Percentiles rank a stretch among this genome's conserved stretches.
phyloP scores from a whole-genome alignment of 495 filamentous ascomycete species.

The Lepidopterella palustris region DNA sequence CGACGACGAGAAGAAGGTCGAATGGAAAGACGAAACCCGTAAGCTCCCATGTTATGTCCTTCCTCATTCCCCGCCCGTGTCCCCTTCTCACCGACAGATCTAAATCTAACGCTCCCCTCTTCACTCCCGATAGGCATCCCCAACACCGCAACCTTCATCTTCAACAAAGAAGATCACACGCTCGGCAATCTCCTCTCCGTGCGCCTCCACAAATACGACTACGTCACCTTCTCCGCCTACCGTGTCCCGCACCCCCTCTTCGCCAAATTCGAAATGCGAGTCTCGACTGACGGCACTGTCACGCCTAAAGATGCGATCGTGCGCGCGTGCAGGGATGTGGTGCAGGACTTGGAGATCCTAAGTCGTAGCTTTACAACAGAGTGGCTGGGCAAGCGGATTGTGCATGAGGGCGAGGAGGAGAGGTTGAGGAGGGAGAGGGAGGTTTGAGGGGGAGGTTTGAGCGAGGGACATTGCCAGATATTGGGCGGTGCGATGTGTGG shows the following conservation, averaged over 20 bases:
- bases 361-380: conserved; percentile 91
- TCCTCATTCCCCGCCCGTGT: not conserved
- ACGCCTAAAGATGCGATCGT: conserved; percentile 84
- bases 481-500: too few relatives aligned
- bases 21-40: conserved; percentile 80
- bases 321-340: conserved; percentile 66
- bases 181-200: conserved; percentile 81
- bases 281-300: conserved; percentile 85
- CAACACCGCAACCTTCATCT: conserved; percentile 79
- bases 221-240: conserved; percentile 84
- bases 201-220: conserved; percentile 67
- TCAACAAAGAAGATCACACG: conserved; percentile 97
- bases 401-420: conserved; percentile 23
- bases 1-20: conserved; percentile 88
- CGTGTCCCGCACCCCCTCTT: conserved; percentile 77
- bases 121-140: conserved; percentile 56
- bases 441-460: too few relatives aligned
- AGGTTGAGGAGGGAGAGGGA: conserved; percentile 10
- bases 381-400: conserved; percentile 86
- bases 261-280: conserved; percentile 75
- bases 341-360: conserved; percentile 67
- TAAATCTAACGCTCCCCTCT: conserved; percentile 4
- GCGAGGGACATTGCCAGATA: too few relatives aligned
- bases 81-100: not conserved
- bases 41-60: conserved; percentile 34